Conservation (phyloP, 768 basidiomycete species). For the Rhizopogon rudus region DNA sequence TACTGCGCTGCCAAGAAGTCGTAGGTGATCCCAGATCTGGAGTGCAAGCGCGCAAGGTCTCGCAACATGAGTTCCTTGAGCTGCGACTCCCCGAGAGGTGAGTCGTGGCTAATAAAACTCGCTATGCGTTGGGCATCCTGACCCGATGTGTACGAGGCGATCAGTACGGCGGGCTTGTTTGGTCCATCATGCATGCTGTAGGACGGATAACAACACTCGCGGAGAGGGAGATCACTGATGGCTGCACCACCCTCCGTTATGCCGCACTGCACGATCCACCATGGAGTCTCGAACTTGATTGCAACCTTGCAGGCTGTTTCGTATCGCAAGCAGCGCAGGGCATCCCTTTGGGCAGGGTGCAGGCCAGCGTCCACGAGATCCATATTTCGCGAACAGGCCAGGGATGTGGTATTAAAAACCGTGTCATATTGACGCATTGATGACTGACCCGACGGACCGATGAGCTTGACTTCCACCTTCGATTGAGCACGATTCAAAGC, state of each 20-base stretch:
- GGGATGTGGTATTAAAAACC: background rate
- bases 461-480: background rate
- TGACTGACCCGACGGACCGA: background rate
- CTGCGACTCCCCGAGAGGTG: background rate
- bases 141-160: background rate
- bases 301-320: background rate
- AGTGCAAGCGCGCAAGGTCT: background rate
- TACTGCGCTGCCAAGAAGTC: background rate
- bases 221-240: background rate
- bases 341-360: background rate
- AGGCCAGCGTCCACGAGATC: background rate
- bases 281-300: background rate
- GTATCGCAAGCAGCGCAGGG: background rate
- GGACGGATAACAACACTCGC: background rate
- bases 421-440: background rate
- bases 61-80: background rate
- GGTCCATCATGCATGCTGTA: background rate
- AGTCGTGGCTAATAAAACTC: background rate
- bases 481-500: background rate
- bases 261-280: background rate
- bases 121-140: background rate
- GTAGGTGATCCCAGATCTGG: background rate
- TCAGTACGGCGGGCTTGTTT: background rate
- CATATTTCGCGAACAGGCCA: background rate
- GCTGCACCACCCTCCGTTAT: background rate